A percentile compares a stretch with the other conserved stretches of the same genome.
Conservation (phyloP, 768 basidiomycete genomes). For the Auricularia sp. region DNA sequence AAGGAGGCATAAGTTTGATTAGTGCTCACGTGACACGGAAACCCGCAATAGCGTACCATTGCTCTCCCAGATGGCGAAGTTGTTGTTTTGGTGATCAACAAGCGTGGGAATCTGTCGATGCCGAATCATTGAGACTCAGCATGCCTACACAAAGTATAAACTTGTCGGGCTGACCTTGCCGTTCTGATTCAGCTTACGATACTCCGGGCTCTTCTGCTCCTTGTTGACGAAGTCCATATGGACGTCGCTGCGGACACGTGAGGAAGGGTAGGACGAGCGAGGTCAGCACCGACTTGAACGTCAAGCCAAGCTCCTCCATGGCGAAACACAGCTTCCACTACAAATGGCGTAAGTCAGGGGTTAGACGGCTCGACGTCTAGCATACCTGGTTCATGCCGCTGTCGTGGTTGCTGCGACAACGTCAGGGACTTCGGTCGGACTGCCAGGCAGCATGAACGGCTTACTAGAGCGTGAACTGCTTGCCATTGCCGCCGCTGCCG, state of each 20-base stretch:
- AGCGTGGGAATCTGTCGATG: conserved; percentile 8
- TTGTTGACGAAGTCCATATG: conserved; percentile 18
- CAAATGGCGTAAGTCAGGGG: not conserved
- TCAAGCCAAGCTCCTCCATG: conserved; percentile 2
- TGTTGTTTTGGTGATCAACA: conserved; percentile 12
- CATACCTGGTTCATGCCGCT: conserved; percentile 7
- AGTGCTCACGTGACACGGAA: no score
- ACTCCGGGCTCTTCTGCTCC: conserved; percentile 17
- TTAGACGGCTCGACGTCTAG: not conserved
- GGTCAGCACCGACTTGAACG: not conserved
- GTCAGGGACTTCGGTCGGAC: not conserved
- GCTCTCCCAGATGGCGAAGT: conserved; percentile 11
- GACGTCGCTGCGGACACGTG: conserved; percentile 9
- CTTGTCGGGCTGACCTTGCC: not conserved
- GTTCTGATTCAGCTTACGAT: not conserved
- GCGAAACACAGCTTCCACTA: conserved; percentile 1
- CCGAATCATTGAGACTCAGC: not conserved
- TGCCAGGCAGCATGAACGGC: not conserved
- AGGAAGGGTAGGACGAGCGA: not conserved
- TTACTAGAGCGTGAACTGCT: conserved; percentile 19
- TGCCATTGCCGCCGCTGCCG: conserved; percentile 10
- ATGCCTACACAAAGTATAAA: not conserved
- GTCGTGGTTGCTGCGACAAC: not conserved
- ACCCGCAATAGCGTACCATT: conserved; percentile 4
- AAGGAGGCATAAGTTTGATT: not conserved